Base-by-base conservation (phyloP, 139 green algal genomes). In the Haematococcus lacustris region DNA sequence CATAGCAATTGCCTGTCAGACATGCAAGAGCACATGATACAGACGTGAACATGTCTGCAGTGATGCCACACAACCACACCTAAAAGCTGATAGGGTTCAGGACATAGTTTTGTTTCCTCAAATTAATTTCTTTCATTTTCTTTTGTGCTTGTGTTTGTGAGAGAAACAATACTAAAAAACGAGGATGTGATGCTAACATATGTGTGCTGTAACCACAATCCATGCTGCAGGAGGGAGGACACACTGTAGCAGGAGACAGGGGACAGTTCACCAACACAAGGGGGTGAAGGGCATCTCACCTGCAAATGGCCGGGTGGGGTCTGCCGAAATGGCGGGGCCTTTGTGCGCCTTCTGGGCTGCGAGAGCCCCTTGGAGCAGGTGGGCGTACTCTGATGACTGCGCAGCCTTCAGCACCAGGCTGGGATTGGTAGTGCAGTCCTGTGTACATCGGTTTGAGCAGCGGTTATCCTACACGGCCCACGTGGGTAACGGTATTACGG, bases 351-450 rank as follows among this genome's bases (percentile, higher is more conserved):
- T n/a, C n/a, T n/a, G n/a, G n/a, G n/a, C n/a, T n/a, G n/a, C n/a
- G n/a, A n/a, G n/a, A 0, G 89, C 87, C 3, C 89, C 76, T 2
- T 84, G 50, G 41, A 96, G 62, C 63, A 85, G 84, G 69, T 76
- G 81, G 2, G 75, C 63, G 60, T 96, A 93, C 63, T 91, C 82
- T 0, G 78, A 77, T 26, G 84, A 73, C 68, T 91, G 79, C 40
- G 91, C 77, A 3, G 89, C 90, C 74, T 94, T 93, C 63, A 88
- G 78, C 28, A 93, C 76, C 41, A 95, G 82, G 73, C 85, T 90
- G 80, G 91, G 91, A 75, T 96, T 96, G 7, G 91, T 96, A 32
- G 91, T 96, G 80, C 81, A 89, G 68, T 96, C 90, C 38, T 77
- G 37, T 6, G n/a, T n/a, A n/a, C n/a, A n/a, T n/a, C n/a, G n/a